These are phyloP conservation scores for Adenanthera pavonina DNA, from an alignment of 306 rosid species.

Conservation along the genomic window DNA sequence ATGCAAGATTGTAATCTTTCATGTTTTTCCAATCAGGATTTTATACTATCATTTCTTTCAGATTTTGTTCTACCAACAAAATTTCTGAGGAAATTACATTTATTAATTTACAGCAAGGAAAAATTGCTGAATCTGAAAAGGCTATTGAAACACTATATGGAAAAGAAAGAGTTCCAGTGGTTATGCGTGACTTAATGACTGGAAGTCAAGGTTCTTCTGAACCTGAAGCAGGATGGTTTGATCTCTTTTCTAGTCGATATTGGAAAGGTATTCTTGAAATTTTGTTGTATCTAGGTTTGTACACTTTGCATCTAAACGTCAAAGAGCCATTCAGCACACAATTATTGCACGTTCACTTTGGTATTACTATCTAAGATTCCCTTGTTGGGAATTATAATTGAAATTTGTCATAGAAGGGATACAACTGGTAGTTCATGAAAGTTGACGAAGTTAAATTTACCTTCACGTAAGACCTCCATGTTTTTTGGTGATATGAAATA, in stretches of 20 bases:
- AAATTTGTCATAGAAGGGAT: neutral
- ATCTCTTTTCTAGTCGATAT: constrained; percentile 90
- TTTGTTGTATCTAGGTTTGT: constrained; percentile 12
- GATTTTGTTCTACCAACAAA: constrained; percentile 7
- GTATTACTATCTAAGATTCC: neutral
- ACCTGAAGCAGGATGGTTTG: constrained; percentile 97
- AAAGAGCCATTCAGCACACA: neutral
- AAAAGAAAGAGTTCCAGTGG: constrained; percentile 78
- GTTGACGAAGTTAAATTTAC: neutral
- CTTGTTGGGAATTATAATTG: neutral
- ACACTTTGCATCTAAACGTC: neutral
- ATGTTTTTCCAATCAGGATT: constrained; percentile 12
- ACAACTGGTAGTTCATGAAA: neutral
- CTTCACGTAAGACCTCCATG: neutral
- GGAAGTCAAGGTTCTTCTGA: constrained; percentile 83
- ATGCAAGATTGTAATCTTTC: neutral
- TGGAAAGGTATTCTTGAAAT: constrained; percentile 68
- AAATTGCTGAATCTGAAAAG: constrained; percentile 78
- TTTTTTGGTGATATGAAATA: neutral
- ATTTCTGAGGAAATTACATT: constrained; percentile 26
- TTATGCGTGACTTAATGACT: constrained; percentile 65
- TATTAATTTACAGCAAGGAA: constrained; percentile 81
- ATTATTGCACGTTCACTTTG: neutral
- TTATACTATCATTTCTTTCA: constrained; percentile 27
- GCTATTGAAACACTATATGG: constrained; percentile 73